phyloP scores from a whole-genome alignment of 148 eudicot species.

The Talinum fruticosum region DNA sequence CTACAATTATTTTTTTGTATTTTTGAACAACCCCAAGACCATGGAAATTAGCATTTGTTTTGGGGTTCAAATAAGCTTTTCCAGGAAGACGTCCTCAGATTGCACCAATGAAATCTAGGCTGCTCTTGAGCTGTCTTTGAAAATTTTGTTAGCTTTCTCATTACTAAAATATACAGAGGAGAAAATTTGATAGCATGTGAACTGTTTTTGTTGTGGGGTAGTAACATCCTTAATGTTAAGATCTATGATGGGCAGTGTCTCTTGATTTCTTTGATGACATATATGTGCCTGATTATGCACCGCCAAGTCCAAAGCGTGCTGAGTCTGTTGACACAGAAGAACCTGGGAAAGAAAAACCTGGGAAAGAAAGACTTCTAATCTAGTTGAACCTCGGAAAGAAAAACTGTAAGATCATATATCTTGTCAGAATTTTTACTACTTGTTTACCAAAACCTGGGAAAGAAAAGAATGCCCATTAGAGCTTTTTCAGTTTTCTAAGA shows the following conservation, averaged over 20 bases:
- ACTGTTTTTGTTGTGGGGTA: neutral
- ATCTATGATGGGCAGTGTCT: constrained; percentile 51
- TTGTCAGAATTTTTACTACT: constrained; percentile 1
- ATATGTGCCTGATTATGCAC: constrained; percentile 48
- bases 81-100: no score
- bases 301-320: constrained; percentile 45
- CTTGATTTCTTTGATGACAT: constrained; percentile 90
- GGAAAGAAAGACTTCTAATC: no score
- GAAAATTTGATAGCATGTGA: neutral
- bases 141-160: no score
- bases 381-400: no score
- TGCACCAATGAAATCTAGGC: no score
- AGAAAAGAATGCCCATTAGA: neutral
- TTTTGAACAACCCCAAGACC: no score
- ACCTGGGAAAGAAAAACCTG: no score
- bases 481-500: neutral
- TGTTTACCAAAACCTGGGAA: neutral
- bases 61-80: no score
- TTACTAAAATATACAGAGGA: neutral
- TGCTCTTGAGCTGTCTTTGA: neutral
- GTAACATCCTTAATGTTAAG: constrained; percentile 15
- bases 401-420: constrained; percentile 46
- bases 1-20: no score
- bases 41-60: no score
- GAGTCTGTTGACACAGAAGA: constrained; percentile 38